These are phyloP conservation scores for Apiospora kogelbergensis DNA, from an alignment of 2,329 filamentous ascomycete genomes.

Conservation along the genomic window DNA sequence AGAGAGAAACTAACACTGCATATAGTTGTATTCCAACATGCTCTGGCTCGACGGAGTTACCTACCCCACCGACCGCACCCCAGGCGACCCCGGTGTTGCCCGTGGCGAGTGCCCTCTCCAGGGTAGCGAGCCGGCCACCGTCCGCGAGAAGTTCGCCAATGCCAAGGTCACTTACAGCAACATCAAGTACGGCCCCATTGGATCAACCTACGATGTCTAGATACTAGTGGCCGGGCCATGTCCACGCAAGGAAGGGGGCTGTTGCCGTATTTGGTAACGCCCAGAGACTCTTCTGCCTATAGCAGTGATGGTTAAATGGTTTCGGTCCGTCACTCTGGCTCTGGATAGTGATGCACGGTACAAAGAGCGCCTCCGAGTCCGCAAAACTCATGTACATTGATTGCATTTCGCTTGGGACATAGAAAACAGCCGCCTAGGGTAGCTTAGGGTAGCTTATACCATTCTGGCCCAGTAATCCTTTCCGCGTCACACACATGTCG, in stretches of 20 bases:
- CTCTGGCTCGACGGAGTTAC: slow-evolving; percentile 61
- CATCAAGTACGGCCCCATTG: slow-evolving; percentile 47
- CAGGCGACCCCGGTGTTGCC: slow-evolving; percentile 40
- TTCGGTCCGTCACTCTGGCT: background rate
- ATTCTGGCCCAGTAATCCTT: background rate
- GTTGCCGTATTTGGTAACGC: background rate
- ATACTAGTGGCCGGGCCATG: too few species aligned
- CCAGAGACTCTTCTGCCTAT: too few species aligned
- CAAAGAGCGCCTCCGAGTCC: too few species aligned
- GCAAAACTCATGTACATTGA: too few species aligned
- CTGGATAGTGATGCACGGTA: background rate
- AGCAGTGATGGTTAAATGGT: background rate
- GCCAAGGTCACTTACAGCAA: slow-evolving; percentile 45
- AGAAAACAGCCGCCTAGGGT: too few species aligned
- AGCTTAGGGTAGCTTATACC: too few species aligned
- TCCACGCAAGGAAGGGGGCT: too few species aligned
- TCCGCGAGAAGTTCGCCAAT: slow-evolving; percentile 37
- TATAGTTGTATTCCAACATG: slow-evolving; percentile 52
- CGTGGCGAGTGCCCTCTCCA: slow-evolving; percentile 45
- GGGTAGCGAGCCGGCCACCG: slow-evolving; percentile 41
- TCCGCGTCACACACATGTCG: too few species aligned
- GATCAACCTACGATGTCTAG: slow-evolving; percentile 36
- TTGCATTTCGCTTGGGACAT: too few species aligned
- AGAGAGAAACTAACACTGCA: background rate
- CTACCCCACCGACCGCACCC: slow-evolving; percentile 43